Evolutionary conservation across 2,329 filamentous ascomycete species (phyloP).

Genomic region (Venturia carpophila): DNA sequence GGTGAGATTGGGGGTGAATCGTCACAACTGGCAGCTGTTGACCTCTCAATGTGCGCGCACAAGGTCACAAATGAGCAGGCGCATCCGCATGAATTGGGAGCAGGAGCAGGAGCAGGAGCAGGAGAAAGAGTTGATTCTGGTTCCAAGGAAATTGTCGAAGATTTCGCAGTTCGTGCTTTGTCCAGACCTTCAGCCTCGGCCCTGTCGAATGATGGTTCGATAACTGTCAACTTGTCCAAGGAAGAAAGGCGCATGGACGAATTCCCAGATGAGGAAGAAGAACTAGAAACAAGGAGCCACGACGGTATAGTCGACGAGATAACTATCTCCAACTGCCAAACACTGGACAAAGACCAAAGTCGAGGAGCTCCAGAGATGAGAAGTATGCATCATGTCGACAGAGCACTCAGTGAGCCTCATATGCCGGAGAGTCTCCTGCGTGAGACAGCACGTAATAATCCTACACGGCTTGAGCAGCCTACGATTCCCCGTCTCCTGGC

Average conservation of each 20-base stretch:
- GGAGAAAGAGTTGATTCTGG: neutral
- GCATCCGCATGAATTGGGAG: too few species aligned
- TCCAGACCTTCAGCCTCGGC: neutral
- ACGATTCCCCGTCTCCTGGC: too few species aligned
- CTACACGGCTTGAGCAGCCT: too few species aligned
- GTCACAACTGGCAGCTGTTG: neutral
- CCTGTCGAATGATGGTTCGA: neutral
- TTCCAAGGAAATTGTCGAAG: neutral
- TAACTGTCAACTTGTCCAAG: neutral
- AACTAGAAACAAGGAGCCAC: neutral
- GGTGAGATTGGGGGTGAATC: neutral
- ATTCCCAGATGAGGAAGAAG: neutral
- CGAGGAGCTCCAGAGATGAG: neutral
- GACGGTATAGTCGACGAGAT: neutral
- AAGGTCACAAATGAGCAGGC: neutral
- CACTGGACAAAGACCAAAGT: neutral
- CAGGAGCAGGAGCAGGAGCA: too few species aligned
- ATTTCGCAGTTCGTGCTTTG: neutral
- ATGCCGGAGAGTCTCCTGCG: too few species aligned
- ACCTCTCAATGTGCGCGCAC: neutral
- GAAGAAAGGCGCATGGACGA: neutral
- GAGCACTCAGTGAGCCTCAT: too few species aligned
- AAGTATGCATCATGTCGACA: too few species aligned
- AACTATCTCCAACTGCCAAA: neutral
- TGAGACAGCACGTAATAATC: too few species aligned